Conservation (phyloP, 768 basidiomycete genomes). For the Phlegmacium glaucopus region DNA sequence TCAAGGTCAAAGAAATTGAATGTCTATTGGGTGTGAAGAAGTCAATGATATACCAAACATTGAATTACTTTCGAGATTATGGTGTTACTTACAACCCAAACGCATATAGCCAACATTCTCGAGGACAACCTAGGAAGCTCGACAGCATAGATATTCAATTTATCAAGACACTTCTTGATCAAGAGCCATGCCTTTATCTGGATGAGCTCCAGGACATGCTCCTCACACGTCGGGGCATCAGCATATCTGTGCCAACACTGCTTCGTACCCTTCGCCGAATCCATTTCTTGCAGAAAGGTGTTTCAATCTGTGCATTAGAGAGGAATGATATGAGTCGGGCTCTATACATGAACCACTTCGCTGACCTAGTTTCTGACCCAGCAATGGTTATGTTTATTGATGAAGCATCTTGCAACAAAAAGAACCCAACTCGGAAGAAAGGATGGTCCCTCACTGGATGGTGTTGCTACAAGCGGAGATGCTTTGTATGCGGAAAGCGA, state of each 20-base stretch:
- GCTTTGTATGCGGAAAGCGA: constrained; percentile 11
- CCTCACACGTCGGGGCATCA: background rate
- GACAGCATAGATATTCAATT: constrained; percentile 1
- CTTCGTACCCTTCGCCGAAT: constrained; percentile 9
- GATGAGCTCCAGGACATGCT: constrained; percentile 11
- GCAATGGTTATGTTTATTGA: constrained; percentile 12
- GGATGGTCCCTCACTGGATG: constrained; percentile 8
- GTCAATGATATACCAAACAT: constrained; percentile 7
- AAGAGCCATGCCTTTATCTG: constrained; percentile 7
- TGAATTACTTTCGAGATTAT: constrained; percentile 3
- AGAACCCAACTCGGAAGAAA: constrained; percentile 5
- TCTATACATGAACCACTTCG: constrained; percentile 12
- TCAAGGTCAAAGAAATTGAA: constrained; percentile 11
- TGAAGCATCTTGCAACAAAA: constrained; percentile 12
- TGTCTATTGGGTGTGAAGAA: constrained; percentile 11
- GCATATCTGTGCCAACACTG: constrained; percentile 8
- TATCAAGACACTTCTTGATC: constrained; percentile 1
- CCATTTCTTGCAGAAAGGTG: constrained; percentile 10
- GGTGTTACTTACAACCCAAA: constrained; percentile 9
- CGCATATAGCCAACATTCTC: background rate
- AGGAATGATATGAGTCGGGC: constrained; percentile 9
- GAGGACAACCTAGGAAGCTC: constrained; percentile 1
- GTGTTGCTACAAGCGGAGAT: constrained; percentile 2
- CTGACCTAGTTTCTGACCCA: constrained; percentile 9
- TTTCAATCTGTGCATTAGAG: constrained; percentile 10